Percentiles rank a stretch among this genome's conserved stretches.
phyloP scores from a whole-genome alignment of 148 eudicot genomes.

The Gaultheria prostrata region DNA sequence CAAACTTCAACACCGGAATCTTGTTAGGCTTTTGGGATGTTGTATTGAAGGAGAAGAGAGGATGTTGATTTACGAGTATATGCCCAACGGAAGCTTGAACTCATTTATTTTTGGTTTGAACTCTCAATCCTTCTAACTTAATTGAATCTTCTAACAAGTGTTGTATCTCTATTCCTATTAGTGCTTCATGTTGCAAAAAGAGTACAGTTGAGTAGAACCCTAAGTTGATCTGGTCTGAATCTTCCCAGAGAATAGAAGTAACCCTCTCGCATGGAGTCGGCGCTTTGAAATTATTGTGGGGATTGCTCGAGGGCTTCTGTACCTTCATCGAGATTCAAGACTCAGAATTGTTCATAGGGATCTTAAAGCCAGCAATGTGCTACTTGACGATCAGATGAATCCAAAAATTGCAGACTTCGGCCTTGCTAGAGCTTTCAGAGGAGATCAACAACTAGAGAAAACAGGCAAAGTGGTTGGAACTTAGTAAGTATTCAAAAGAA shows the following conservation, averaged over 20 bases:
- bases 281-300: not conserved
- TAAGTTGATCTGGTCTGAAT: not conserved
- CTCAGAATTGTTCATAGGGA: not conserved
- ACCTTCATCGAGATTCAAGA: not conserved
- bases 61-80: not conserved
- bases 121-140: not conserved
- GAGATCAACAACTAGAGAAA: not conserved
- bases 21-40: not conserved
- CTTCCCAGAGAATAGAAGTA: not conserved
- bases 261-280: not conserved
- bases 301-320: not conserved
- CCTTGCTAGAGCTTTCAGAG: not conserved
- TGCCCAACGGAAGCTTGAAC: not conserved
- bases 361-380: not conserved
- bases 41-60: not conserved
- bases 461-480: not conserved
- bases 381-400: not conserved
- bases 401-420: not conserved
- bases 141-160: not conserved
- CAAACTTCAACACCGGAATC: not conserved
- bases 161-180: not conserved
- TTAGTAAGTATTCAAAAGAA: not conserved
- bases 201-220: too few relatives aligned
- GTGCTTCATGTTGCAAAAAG: too few relatives aligned
- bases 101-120: not conserved